Base-by-base conservation (phyloP, 352 stramenopile species). In the Stramenopiles sp. region DNA sequence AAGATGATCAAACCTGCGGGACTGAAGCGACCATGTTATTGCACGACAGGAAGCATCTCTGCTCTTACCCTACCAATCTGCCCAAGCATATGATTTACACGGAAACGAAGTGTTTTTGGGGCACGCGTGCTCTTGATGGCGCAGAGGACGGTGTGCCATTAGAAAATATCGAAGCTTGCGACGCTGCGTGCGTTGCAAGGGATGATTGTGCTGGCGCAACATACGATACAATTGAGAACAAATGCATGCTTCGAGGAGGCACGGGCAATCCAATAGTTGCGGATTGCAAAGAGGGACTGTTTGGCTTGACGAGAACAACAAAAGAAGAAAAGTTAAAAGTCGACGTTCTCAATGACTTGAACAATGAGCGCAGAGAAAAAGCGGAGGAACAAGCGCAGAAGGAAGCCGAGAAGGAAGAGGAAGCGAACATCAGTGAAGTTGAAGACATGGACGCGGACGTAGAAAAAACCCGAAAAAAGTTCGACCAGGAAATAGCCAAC, bases 241-340 rank as follows among this genome's bases (percentile, higher is more conserved):
- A 63, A 63, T 63, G 43, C 25, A 18, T 63, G 12, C 43, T 63
- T 63, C 43, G 43, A 18, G 43, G 43, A 18, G 43, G 43, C 25
- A 18, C 25, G 12, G 25, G 43, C 25, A 25, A 63, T 63, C 43
- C 43, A 63, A 25, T 63, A 18, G 25, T 63, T 12, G 43, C 12
- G 25, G 43, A 63, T 63, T 63, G 43, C 25, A 63, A 63, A 63
- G 43, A 63, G 25, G 43, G 43, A 12, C 43, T 63, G 12, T 12
- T 63, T 63, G 43, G 43, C 25, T 63, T 63, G 25, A 63, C 43
- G 25, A 63, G 43, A 63, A 63, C 43, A 63, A 63, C 43, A 63
- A 25, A 63, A 63, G 43, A 63, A 63, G 43, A 63, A 63, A 63
- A 63, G 25, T 63, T 63, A 25, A 63, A 63, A 63, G 43, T 63